These are phyloP conservation scores for Thielaviopsis euricoi DNA, from an alignment of 2,329 filamentous ascomycete species.

Conservation along the genomic window DNA sequence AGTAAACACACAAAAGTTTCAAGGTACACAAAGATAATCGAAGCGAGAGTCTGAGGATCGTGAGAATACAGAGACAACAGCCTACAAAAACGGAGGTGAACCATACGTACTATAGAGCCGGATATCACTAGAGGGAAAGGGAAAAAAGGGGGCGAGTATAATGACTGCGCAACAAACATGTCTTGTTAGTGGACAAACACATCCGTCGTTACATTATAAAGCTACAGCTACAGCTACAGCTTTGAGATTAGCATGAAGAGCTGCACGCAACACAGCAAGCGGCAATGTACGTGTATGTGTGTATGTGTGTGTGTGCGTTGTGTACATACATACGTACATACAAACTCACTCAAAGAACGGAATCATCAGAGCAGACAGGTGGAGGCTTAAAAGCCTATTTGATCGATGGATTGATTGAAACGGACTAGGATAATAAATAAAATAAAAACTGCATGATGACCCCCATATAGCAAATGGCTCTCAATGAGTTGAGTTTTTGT, in stretches of 20 bases:
- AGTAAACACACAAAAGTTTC: not conserved
- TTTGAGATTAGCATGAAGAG: not conserved
- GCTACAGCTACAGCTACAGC: not conserved
- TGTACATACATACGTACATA: no score
- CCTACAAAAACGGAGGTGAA: not conserved
- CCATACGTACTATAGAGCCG: no score
- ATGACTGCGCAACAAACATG: not conserved
- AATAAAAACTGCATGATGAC: not conserved
- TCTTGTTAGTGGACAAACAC: not conserved
- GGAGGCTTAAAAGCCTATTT: not conserved
- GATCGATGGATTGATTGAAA: not conserved
- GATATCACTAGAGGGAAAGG: not conserved
- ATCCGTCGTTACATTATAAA: not conserved
- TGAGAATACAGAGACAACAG: not conserved
- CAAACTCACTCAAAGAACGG: no score
- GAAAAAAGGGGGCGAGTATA: not conserved
- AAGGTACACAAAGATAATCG: not conserved
- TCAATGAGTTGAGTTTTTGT: not conserved
- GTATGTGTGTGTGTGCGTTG: no score
- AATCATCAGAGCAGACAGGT: not conserved
- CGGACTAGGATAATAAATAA: no score
- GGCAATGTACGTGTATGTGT: no score
- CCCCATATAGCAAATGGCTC: not conserved
- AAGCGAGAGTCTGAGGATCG: not conserved
- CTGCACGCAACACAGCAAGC: no score